These are phyloP conservation scores for Cadophora sp. DNA, from an alignment of 2,329 filamentous ascomycete genomes.

Conservation along the genomic window DNA sequence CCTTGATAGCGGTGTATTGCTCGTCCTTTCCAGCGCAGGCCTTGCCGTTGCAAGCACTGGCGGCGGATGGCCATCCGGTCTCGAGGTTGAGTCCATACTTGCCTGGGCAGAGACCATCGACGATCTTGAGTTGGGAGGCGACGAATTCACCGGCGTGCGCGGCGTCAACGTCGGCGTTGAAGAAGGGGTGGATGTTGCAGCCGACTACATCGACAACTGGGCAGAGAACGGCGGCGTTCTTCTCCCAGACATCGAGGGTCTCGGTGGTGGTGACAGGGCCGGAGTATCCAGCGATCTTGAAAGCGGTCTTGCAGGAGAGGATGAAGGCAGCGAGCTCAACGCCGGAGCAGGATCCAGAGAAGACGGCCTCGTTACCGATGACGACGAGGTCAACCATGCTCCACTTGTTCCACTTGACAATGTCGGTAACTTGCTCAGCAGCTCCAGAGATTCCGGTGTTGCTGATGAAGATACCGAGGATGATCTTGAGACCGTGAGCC, in stretches of 20 bases:
- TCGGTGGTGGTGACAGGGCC: conserved; percentile 86
- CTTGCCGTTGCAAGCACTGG: conserved; percentile 68
- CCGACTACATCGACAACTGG: conserved; percentile 76
- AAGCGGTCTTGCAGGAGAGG: conserved; percentile 65
- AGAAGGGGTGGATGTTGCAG: conserved; percentile 93
- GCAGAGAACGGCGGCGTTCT: conserved; percentile 70
- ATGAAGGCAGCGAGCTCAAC: conserved; percentile 74
- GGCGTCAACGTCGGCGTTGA: conserved; percentile 75
- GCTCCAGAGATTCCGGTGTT: conserved; percentile 64
- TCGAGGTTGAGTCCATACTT: conserved; percentile 84
- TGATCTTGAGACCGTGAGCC: conserved; percentile 74
- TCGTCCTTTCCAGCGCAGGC: conserved; percentile 71
- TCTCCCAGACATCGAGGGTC: conserved; percentile 78
- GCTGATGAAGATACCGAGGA: conserved; percentile 88
- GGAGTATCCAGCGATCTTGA: conserved; percentile 70
- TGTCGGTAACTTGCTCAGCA: conserved; percentile 70
- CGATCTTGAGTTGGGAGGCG: conserved; percentile 71
- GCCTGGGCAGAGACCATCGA: conserved; percentile 72
- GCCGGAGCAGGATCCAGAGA: conserved; percentile 72
- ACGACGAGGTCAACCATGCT: conserved; percentile 77
- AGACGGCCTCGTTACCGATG: conserved; percentile 90
- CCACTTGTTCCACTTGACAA: conserved; percentile 77
- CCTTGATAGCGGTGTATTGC: conserved; percentile 75
- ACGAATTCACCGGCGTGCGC: conserved; percentile 78
- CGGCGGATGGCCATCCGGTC: conserved; percentile 84